phyloP scores from a whole-genome alignment of 306 rosid species.

The Citrullus amarus region DNA sequence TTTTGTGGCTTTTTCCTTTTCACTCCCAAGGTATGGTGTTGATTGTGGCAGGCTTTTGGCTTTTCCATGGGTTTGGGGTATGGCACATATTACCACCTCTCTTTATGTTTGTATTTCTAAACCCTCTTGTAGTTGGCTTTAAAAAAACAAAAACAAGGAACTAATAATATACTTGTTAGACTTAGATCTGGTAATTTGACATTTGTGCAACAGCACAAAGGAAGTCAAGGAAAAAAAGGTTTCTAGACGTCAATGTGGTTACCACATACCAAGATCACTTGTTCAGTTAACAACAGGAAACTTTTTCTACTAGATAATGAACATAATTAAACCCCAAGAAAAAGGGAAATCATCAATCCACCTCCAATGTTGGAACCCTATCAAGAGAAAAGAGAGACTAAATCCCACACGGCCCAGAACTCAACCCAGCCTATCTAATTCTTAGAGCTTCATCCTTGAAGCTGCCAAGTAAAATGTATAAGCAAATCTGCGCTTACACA shows the following conservation, averaged over 20 bases:
- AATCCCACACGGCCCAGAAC: neutral
- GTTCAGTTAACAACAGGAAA: neutral
- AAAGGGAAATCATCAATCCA: neutral
- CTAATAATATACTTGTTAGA: neutral
- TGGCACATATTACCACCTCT: neutral
- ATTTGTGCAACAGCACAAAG: neutral
- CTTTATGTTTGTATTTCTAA: neutral
- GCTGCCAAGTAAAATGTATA: neutral
- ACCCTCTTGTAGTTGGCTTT: neutral
- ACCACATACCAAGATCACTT: neutral
- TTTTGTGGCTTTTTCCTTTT: neutral
- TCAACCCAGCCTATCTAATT: neutral
- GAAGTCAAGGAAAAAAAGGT: neutral
- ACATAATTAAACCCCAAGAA: neutral
- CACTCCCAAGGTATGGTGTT: neutral
- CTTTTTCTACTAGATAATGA: neutral
- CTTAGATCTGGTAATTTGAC: neutral
- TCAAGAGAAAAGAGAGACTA: neutral
- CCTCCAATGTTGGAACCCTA: neutral
- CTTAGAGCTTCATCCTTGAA: neutral
- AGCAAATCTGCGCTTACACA: neutral
- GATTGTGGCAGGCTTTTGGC: neutral
- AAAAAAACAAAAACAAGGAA: neutral
- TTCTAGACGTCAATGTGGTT: neutral
- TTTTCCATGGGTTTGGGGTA: neutral